Conservation (phyloP, 106 monocot species). For the Vanilla planifolia region DNA sequence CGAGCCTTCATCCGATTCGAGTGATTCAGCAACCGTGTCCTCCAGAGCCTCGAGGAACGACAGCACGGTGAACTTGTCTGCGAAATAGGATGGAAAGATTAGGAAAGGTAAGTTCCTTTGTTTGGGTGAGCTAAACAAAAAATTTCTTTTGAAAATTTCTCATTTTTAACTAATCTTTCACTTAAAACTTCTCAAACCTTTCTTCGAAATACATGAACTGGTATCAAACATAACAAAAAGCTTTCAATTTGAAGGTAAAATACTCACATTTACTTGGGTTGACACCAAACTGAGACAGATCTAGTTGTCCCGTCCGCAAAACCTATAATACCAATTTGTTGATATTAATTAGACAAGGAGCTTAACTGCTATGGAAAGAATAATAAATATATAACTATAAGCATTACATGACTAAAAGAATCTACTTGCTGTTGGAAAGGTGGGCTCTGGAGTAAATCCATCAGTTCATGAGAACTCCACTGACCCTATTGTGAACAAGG, state of each 20-base stretch:
- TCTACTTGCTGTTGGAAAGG: slow-evolving; percentile 98
- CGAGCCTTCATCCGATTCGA: slow-evolving; percentile 19
- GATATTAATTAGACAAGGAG: background rate
- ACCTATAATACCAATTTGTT: slow-evolving; percentile 37
- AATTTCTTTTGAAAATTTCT: too few species aligned
- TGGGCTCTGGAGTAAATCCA: slow-evolving; percentile 80
- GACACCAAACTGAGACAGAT: slow-evolving; percentile 85
- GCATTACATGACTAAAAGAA: slow-evolving; percentile 75
- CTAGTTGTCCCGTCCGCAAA: slow-evolving; percentile 85
- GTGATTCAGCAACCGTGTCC: slow-evolving; percentile 57
- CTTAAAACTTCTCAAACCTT: background rate
- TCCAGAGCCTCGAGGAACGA: slow-evolving; percentile 66
- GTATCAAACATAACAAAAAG: too few species aligned
- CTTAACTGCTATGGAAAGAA: background rate
- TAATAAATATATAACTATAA: background rate
- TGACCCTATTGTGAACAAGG: slow-evolving; percentile 48
- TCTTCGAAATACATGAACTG: too few species aligned
- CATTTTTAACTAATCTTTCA: too few species aligned
- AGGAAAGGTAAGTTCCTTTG: background rate
- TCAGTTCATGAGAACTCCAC: slow-evolving; percentile 51
- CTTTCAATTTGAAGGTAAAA: background rate
- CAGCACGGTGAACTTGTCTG: slow-evolving; percentile 1
- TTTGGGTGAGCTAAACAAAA: too few species aligned
- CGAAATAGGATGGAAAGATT: background rate
- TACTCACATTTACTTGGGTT: slow-evolving; percentile 91